A percentile compares a stretch with the other conserved stretches of the same genome.
Evolutionary conservation across 768 basidiomycete genomes (phyloP).

Genomic region (Pulveroboletus sp.): DNA sequence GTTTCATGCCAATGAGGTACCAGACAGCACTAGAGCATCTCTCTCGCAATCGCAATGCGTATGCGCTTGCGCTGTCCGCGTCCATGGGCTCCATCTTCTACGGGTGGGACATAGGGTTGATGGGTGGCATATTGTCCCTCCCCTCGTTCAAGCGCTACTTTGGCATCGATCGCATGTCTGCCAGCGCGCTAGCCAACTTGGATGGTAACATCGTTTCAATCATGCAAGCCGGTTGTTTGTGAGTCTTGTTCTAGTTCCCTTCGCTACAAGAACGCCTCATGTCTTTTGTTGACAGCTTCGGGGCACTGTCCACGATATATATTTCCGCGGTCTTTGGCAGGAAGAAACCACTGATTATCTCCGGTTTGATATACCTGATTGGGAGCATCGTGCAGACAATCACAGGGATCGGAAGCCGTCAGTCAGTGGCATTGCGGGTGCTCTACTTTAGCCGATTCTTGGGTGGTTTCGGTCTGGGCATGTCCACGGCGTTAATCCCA

Average conservation of each 20-base stretch:
- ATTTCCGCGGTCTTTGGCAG: constrained; percentile 43
- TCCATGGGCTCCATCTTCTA: constrained; percentile 47
- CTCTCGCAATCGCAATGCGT: constrained; percentile 41
- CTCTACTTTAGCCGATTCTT: constrained; percentile 53
- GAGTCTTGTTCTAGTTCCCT: constrained; percentile 13
- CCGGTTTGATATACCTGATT: constrained; percentile 45
- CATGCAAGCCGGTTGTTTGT: constrained; percentile 49
- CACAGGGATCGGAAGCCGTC: constrained; percentile 39
- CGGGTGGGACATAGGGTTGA: constrained; percentile 49
- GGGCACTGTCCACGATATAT: constrained; percentile 40
- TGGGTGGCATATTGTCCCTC: constrained; percentile 47
- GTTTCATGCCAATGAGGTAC: constrained; percentile 25
- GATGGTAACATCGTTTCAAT: constrained; percentile 51
- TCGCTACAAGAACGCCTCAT: background rate
- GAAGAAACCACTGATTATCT: constrained; percentile 40
- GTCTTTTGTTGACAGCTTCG: constrained; percentile 35
- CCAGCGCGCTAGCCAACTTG: constrained; percentile 38
- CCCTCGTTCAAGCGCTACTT: constrained; percentile 47
- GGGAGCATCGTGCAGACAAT: constrained; percentile 47
- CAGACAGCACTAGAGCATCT: constrained; percentile 22
- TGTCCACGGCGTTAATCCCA: constrained; percentile 47
- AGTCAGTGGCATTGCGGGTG: constrained; percentile 33
- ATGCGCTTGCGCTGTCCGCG: constrained; percentile 41
- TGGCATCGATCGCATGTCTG: constrained; percentile 38
- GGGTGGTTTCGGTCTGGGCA: constrained; percentile 58